Base-by-base conservation (phyloP, 2,329 filamentous ascomycete species). In the Plectosphaerella sp. region DNA sequence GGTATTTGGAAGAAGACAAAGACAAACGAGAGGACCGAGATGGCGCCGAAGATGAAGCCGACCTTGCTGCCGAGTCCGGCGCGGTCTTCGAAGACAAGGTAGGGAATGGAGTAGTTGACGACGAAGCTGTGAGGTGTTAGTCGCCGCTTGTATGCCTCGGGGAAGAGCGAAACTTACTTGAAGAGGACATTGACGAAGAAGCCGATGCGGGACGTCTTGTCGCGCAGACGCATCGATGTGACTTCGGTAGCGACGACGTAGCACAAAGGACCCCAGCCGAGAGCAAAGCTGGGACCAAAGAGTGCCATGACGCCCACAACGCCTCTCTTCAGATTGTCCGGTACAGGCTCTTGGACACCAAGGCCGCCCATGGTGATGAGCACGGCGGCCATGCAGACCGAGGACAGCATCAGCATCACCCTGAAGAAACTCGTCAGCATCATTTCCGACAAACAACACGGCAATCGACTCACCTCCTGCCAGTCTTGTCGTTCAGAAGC, bases 171-270 rank as follows among this genome's bases (percentile, higher is more conserved):
- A 10, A 48, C 47, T 41, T n/a, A 48, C 47, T 57, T 56, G 22
- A 54, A 47, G 20, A 58, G 51, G 42, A 57, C 55, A 47, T 58
- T 57, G 42, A 54, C 42, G 4, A 58, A 53, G 51, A 52, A 58
- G 11, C 42, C 58, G 22, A 47, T 56, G 22, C 47, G 52, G 42
- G 45, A 60, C 11, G 66, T 64, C 45, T 64, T 48, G 57, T 72
- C 64, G 43, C 65, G 58, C 33, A 70, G 56, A 50, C 62, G 57
- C 47, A 59, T 51, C 12, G 65, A 61, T 0, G 67, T 62, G 4
- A 72, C 52, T 49, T 70, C 68, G 5, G 67, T 64, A 1, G 63
- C 61, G 36, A 72, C 59, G 35, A 70, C 67, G 47, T 72, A 67
- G 2, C 62, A 61, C 1, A 68, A 49, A 4, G 67, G 68, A 5